A percentile compares a stretch with the other conserved stretches of the same genome.
Conservation (phyloP, 306 rosid species). For the Luffa aegyptiaca region DNA sequence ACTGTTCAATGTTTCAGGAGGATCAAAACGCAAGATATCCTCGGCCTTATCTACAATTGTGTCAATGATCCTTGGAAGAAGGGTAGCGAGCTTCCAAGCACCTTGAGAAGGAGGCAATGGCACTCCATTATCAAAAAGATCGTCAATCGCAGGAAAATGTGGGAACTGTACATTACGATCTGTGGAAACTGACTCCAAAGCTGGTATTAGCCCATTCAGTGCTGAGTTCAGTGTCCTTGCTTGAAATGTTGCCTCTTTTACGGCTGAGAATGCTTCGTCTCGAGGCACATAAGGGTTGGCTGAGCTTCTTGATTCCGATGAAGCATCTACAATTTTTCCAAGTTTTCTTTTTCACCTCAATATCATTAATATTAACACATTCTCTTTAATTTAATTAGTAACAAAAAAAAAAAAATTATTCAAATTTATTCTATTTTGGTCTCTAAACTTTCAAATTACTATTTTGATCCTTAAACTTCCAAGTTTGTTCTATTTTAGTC, state of each 20-base stretch:
- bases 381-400: no score
- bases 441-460: no score
- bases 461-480: no score
- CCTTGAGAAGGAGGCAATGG: slow-evolving; percentile 22
- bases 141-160: slow-evolving; percentile 43
- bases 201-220: slow-evolving; percentile 38
- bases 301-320: slow-evolving; percentile 34
- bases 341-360: neutral
- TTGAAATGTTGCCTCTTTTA: slow-evolving; percentile 35
- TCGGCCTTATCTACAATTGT: slow-evolving; percentile 9
- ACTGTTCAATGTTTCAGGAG: slow-evolving; percentile 50
- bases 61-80: slow-evolving; percentile 39
- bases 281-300: slow-evolving; percentile 42
- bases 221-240: slow-evolving; percentile 25
- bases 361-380: no score
- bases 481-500: no score
- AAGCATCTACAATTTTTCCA: slow-evolving; percentile 20
- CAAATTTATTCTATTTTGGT: no score
- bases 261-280: slow-evolving; percentile 52
- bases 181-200: slow-evolving; percentile 2
- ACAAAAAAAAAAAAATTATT: no score
- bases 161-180: slow-evolving; percentile 34
- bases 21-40: slow-evolving; percentile 38
- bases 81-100: slow-evolving; percentile 2
- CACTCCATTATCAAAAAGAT: slow-evolving; percentile 41